Conservation (phyloP, 805 yeast species). For the Wickerhamiella musiphila region DNA sequence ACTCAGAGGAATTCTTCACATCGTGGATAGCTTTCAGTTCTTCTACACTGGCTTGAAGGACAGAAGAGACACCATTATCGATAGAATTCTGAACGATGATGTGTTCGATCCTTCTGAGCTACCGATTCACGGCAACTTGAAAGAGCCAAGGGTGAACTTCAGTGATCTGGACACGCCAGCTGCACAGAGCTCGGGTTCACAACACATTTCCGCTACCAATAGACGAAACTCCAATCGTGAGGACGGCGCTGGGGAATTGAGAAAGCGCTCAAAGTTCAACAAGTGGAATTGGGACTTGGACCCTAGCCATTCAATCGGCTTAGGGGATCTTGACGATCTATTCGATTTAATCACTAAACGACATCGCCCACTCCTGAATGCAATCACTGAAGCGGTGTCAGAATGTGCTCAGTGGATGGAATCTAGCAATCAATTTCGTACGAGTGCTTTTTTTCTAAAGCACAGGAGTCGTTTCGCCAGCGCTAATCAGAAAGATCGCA, state of each 20-base stretch:
- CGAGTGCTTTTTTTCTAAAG: neutral
- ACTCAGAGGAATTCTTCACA: slow-evolving; percentile 11
- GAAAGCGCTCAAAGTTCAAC: slow-evolving; percentile 1
- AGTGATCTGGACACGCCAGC: too few relatives aligned
- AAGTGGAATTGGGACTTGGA: slow-evolving; percentile 1
- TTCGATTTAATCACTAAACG: neutral
- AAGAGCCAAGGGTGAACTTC: too few relatives aligned
- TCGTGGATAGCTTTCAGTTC: slow-evolving; percentile 13
- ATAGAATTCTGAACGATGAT: too few relatives aligned
- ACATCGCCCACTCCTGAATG: neutral
- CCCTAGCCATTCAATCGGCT: neutral
- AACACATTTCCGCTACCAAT: too few relatives aligned
- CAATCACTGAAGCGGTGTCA: neutral
- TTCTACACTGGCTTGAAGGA: slow-evolving; percentile 10
- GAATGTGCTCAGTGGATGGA: neutral
- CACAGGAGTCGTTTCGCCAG: neutral
- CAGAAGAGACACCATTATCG: slow-evolving; percentile 1
- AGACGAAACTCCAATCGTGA: neutral
- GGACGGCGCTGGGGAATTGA: neutral
- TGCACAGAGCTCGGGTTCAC: too few relatives aligned
- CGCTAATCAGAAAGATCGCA: neutral
- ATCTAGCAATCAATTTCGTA: neutral
- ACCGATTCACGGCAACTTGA: too few relatives aligned
- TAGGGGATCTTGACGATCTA: neutral
- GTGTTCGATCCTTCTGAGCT: too few relatives aligned